Percentiles rank a stretch among this genome's conserved stretches.
Evolutionary conservation across 2,329 filamentous ascomycete genomes (phyloP).

Genomic region (Talaromyces sp.): DNA sequence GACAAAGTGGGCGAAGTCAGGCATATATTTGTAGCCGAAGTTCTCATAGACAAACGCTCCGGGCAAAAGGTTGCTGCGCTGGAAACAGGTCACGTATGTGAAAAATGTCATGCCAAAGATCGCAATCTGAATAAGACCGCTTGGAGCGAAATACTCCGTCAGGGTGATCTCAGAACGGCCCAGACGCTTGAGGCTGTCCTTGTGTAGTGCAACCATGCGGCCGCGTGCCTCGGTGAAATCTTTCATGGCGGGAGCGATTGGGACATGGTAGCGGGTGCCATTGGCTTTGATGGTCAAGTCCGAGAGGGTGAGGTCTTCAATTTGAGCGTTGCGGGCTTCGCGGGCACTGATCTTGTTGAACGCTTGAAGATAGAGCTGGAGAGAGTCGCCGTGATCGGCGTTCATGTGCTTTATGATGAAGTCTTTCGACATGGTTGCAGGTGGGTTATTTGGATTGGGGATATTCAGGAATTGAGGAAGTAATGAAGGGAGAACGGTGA

Average conservation of each 20-base stretch:
- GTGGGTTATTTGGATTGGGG: neutral
- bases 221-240: conserved; percentile 68
- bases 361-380: conserved; percentile 76
- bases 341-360: conserved; percentile 62
- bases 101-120: conserved; percentile 59
- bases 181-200: conserved; percentile 61
- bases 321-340: conserved; percentile 59
- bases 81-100: conserved; percentile 57
- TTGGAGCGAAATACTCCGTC: conserved; percentile 55
- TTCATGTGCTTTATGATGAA: conserved; percentile 87
- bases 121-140: conserved; percentile 52
- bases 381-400: conserved; percentile 72
- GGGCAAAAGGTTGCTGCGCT: conserved; percentile 56
- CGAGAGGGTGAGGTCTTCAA: conserved; percentile 67
- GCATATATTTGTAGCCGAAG: conserved; percentile 55
- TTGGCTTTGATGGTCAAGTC: conserved; percentile 64
- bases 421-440: conserved; percentile 44
- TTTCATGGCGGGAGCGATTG: conserved; percentile 71
- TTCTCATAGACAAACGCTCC: conserved; percentile 54
- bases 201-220: conserved; percentile 73
- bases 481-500: no score
- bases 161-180: conserved; percentile 61
- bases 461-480: neutral
- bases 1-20: conserved; percentile 62
- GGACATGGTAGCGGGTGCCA: conserved; percentile 54